Evolutionary conservation across 768 basidiomycete species (phyloP), one percentile per base, ranked within the genome.

Genomic region (Naganishia randhawae): DNA sequence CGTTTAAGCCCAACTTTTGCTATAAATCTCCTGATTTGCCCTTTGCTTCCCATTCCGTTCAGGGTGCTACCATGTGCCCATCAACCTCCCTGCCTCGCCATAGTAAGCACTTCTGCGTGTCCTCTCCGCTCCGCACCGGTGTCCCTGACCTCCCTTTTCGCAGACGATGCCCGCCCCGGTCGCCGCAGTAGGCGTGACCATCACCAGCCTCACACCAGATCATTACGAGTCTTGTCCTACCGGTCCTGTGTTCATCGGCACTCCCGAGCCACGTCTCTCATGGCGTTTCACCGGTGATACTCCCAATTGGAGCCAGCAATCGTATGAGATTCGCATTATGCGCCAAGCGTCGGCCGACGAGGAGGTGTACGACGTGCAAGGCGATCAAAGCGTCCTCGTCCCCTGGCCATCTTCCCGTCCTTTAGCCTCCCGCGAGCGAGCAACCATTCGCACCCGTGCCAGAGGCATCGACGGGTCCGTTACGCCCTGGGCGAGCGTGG

Each of bases 381-480:
- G 72, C 19, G 35, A 42, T 3, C 48, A 68, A 10, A 75, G 71
- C 9, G 66, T 74, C 3, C 66, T 78, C 11, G 76, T 78, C 0
- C 73, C 75, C 17, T 78, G 77, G 77, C 76, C 75, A n/a, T n/a
- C n/a, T 7, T 69, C 69, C 5, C 3, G 33, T 0, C 72, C 73
- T 1, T 55, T 78, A 32, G 27, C 8, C 3, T 73, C 76, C 19
- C 22, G 76, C 3, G 73, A 78, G 37, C 42, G 35, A 17, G 75
- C 63, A 11, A 8, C 32, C 3, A 68, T 78, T 2, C 31, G 50
- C 2, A 72, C 76, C 54, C 65, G 69, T 17, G 72, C 70, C 1
- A 65, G 31, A 8, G 72, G 72, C 0, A 33, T 10, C 6, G 64
- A 71, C 35, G 73, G 70, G 0, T 6, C 33, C 2, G 32, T 14